phyloP scores from a whole-genome alignment of 306 rosid genomes.

The Medicago arabica region DNA sequence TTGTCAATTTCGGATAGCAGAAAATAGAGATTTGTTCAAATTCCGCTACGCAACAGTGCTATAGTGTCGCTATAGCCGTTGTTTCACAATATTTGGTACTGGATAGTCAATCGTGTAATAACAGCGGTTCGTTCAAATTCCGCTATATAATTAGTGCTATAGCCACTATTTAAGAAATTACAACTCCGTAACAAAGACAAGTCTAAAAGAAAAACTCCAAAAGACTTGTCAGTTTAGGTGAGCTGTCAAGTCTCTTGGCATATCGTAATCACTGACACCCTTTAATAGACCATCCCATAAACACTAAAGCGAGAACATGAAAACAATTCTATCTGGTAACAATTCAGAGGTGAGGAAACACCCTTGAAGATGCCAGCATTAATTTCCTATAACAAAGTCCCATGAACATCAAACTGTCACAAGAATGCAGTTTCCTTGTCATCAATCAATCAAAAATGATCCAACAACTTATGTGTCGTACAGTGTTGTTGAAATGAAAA shows the following conservation, averaged over 20 bases:
- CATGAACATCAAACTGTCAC: slow-evolving; percentile 5
- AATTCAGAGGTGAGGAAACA: slow-evolving; percentile 21
- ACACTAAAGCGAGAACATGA: neutral
- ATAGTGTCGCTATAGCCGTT: no score
- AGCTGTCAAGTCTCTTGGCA: neutral
- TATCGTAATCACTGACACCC: neutral
- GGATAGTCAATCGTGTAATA: no score
- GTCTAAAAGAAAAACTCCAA: neutral
- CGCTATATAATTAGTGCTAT: no score
- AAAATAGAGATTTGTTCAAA: no score
- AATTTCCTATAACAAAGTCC: neutral
- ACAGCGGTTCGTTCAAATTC: no score
- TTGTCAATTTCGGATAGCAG: no score
- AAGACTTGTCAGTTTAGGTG: neutral
- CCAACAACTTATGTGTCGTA: neutral
- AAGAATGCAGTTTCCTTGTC: neutral
- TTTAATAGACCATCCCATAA: neutral
- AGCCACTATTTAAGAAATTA: no score
- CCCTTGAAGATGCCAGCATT: slow-evolving; percentile 8
- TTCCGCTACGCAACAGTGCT: no score
- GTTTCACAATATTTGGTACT: no score
- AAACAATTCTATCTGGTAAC: neutral
- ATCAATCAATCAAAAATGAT: slow-evolving; percentile 2
- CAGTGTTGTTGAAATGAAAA: no score
- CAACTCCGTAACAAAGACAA: neutral